A percentile compares a stretch with the other conserved stretches of the same genome.
Evolutionary conservation across 1,284 basidiomycete genomes (phyloP).

Genomic region (Marasmius oreades): DNA sequence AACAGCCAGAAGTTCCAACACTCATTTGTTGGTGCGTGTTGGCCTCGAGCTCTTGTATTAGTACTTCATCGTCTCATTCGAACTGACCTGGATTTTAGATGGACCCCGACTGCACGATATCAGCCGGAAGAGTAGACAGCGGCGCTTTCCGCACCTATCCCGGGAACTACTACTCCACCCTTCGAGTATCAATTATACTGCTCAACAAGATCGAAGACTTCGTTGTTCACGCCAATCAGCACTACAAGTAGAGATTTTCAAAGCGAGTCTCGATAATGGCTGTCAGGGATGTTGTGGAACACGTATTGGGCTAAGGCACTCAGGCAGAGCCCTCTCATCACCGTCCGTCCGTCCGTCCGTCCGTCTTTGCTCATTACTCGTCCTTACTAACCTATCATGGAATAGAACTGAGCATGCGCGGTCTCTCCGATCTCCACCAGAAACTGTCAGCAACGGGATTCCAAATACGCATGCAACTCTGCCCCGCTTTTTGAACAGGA

Average conservation of each 20-base stretch:
- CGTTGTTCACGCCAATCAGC: constrained; percentile 96
- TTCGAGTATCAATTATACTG: constrained; percentile 93
- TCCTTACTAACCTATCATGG: neutral
- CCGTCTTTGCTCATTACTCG: constrained; percentile 28
- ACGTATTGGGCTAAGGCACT: constrained; percentile 99
- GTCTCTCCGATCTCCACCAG: constrained; percentile 84
- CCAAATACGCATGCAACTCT: constrained; percentile 51
- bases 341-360: too few species aligned
- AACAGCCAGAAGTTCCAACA: constrained; percentile 95
- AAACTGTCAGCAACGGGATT: constrained; percentile 63
- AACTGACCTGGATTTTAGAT: too few species aligned
- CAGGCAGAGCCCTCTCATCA: constrained; percentile 85
- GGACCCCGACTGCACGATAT: constrained; percentile 97
- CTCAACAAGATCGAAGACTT: constrained; percentile 96
- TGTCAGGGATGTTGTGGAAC: constrained; percentile 93
- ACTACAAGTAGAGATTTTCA: constrained; percentile 96
- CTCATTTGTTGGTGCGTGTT: constrained; percentile 90
- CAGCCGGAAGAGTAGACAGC: constrained; percentile 97
- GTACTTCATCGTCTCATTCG: too few species aligned
- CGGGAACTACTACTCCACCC: constrained; percentile 74
- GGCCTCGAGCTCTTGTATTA: neutral
- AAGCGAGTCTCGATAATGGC: constrained; percentile 79
- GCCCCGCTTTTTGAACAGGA: constrained; percentile 52
- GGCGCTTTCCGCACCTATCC: constrained; percentile 98
- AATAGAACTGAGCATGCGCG: constrained; percentile 86